Base-by-base conservation (phyloP, 768 basidiomycete genomes). In the Naganishia vishniacii region DNA sequence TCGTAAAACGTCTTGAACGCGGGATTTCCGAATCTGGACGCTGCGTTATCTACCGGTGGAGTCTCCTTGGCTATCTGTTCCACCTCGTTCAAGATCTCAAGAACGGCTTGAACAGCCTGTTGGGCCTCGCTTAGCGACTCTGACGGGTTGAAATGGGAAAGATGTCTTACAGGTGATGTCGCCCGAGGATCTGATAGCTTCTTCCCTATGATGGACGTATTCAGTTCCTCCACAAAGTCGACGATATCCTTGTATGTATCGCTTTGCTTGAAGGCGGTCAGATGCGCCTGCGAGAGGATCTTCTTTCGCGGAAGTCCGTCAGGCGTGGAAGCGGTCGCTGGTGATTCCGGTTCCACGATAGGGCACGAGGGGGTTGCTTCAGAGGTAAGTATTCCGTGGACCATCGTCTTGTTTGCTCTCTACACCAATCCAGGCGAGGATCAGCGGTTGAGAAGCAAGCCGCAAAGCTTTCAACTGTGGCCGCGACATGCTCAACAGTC, bases 1-100 rank as follows among this genome's bases (percentile, higher is more conserved):
- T 97, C 93, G 69, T 92, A 90, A 74, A 98, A 95, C 0, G 84
- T 84, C 70, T 88, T 81, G 78, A 99, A 99, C 0, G 95, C 95
- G 4, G 95, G 95, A 77, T 99, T 99, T 1, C 95, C 94, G 72
- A 99, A 99, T 31, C 94, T 81, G 42, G 93, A 97, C 3, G 86
- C 86, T 53, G 86, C 75, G 74, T 95, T 98, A 68, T 92, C 87
- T 18, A 93, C 85, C 0, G 93, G 86, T 0, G 94, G 95, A 0
- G 85, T 91, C 3, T 80, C 82, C 18, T 81, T 80, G 9, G 84
- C 89, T 13, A 88, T 79, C 18, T 79, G 73, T 71, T 89, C 85
- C 1, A 98, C 83, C 13, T 77, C 75, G 31, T 86, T 83, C 2
- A 98, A 81, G 1, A 92, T 75, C 0, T 72, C 71, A 11, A 95